phyloP scores from a whole-genome alignment of 805 yeast genomes.

The Ogataea pini region DNA sequence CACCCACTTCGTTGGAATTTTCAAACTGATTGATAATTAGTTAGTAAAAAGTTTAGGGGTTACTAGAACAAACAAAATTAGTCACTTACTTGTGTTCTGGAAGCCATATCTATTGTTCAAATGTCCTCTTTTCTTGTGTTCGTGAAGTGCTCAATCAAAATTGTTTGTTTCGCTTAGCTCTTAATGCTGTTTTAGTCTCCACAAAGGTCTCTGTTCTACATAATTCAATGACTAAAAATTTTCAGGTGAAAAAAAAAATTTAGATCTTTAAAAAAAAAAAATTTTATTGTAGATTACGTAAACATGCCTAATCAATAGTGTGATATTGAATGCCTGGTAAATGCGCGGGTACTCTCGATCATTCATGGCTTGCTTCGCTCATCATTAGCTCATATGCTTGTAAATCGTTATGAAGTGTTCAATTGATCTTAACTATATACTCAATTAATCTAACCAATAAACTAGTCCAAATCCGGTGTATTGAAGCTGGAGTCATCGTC shows the following conservation, averaged over 20 bases:
- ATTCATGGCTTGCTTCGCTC: no score
- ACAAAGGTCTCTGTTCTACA: background rate
- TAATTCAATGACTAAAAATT: background rate
- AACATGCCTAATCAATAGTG: background rate
- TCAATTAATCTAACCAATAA: background rate
- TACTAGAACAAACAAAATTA: background rate
- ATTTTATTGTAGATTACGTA: slow-evolving; percentile 1
- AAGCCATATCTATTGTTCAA: slow-evolving; percentile 47
- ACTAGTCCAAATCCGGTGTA: slow-evolving; percentile 28
- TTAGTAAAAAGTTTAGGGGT: slow-evolving; percentile 1
- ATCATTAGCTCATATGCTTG: no score
- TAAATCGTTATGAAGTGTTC: no score
- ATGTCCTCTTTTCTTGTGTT: background rate
- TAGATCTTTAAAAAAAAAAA: background rate
- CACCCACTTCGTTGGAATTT: slow-evolving; percentile 90
- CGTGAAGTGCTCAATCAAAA: background rate
- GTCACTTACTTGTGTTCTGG: slow-evolving; percentile 57
- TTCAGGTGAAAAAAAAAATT: slow-evolving; percentile 2
- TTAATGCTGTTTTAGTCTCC: background rate
- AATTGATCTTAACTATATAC: background rate
- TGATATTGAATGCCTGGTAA: no score
- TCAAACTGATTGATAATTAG: slow-evolving; percentile 50
- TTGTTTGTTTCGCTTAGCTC: background rate
- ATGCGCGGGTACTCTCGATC: no score
- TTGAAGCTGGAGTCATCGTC: slow-evolving; percentile 46